A percentile compares a stretch with the other conserved stretches of the same genome.
phyloP scores from a whole-genome alignment of 108 stramenopile species.

The Mayamaea pseudoterrestris region DNA sequence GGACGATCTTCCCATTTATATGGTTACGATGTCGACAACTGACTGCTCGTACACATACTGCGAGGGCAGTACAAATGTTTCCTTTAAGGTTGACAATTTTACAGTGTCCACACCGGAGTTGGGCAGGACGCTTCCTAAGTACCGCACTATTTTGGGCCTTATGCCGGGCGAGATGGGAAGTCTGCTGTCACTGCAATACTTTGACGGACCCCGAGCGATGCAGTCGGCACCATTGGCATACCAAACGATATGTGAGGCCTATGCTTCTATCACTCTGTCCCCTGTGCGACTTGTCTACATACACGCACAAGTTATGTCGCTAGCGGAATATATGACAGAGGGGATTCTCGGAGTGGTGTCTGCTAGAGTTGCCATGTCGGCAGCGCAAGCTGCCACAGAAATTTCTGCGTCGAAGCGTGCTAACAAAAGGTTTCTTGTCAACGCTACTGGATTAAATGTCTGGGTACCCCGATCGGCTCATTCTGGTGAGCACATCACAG shows the following conservation, averaged over 20 bases:
- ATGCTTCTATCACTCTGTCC: constrained; percentile 51
- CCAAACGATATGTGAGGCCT: constrained; percentile 34
- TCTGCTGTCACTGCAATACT: constrained; percentile 56
- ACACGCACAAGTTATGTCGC: constrained; percentile 63
- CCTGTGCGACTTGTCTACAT: constrained; percentile 70
- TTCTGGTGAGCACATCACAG: constrained; percentile 26
- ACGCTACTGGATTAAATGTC: constrained; percentile 62
- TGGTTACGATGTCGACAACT: constrained; percentile 47
- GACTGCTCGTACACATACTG: constrained; percentile 24
- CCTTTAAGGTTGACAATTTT: constrained; percentile 52
- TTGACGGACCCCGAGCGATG: constrained; percentile 36
- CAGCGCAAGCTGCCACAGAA: constrained; percentile 61
- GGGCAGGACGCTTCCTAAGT: constrained; percentile 24
- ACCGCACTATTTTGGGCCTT: constrained; percentile 65
- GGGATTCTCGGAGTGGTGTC: constrained; percentile 70
- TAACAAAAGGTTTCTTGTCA: constrained; percentile 44
- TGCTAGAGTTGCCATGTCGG: constrained; percentile 51
- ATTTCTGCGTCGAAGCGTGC: constrained; percentile 39
- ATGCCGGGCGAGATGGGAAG: constrained; percentile 43
- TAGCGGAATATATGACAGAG: constrained; percentile 70
- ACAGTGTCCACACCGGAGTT: constrained; percentile 28
- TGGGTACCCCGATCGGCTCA: constrained; percentile 64
- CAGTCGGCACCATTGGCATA: constrained; percentile 13
- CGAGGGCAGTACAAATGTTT: constrained; percentile 12
- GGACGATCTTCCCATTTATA: constrained; percentile 71